A percentile compares a stretch with the other conserved stretches of the same genome.
Evolutionary conservation across 1,284 basidiomycete species (phyloP).

Genomic region (Trametes sp.): DNA sequence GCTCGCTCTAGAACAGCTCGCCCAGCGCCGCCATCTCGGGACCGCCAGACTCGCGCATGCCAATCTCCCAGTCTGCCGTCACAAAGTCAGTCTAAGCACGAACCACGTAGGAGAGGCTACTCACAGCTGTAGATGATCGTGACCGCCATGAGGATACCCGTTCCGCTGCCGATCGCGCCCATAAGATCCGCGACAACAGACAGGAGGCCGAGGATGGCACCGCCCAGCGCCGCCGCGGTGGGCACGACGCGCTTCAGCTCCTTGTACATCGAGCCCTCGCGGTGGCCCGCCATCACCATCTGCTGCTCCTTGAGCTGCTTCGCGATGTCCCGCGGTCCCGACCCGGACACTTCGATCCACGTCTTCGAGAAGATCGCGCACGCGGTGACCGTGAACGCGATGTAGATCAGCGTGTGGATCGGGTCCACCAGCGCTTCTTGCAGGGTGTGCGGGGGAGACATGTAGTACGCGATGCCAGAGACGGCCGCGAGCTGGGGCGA

Average conservation of each 20-base stretch:
- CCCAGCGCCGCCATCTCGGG: constrained; percentile 79
- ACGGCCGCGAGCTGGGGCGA: constrained; percentile 91
- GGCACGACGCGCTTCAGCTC: constrained; percentile 98
- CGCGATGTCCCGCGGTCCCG: constrained; percentile 94
- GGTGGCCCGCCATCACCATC: constrained; percentile 98
- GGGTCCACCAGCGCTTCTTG: constrained; percentile 90
- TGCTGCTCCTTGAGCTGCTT: constrained; percentile 99
- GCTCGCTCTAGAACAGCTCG: constrained; percentile 59
- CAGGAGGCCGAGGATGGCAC: constrained; percentile 92
- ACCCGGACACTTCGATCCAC: constrained; percentile 98
- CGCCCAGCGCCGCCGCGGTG: constrained; percentile 96
- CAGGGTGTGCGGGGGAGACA: constrained; percentile 94
- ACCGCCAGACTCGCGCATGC: constrained; percentile 78
- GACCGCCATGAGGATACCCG: constrained; percentile 97
- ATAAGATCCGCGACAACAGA: constrained; percentile 97
- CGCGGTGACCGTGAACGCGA: constrained; percentile 91
- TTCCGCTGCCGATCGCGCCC: constrained; percentile 96
- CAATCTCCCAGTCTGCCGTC: constrained; percentile 79
- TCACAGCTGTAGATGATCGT: constrained; percentile 96
- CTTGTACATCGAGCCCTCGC: constrained; percentile 98
- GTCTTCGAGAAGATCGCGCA: constrained; percentile 99
- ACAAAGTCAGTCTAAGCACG: constrained; percentile 3
- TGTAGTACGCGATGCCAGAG: constrained; percentile 97
- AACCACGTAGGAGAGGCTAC: constrained; percentile 39
- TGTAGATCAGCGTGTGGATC: constrained; percentile 92